A percentile compares a stretch with the other conserved stretches of the same genome.
These are phyloP conservation scores for Platanthera zijinensis DNA, from an alignment of 106 monocot genomes.

Conservation along the genomic window DNA sequence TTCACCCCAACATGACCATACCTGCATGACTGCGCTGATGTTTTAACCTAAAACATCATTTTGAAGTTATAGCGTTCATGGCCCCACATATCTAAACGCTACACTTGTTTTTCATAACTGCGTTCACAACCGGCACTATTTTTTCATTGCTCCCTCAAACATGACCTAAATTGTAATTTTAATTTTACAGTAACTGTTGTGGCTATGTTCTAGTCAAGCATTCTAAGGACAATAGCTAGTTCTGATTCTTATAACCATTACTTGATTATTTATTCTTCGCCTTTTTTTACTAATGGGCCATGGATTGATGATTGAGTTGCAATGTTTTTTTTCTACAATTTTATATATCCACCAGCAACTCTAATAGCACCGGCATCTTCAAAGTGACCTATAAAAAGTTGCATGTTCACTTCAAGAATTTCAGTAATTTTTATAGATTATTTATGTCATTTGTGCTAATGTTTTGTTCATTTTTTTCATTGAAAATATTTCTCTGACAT, in stretches of 20 bases:
- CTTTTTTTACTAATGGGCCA: not conserved
- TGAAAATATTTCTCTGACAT: slow-evolving; percentile 15
- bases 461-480: not conserved
- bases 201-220: not conserved
- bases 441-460: not conserved
- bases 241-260: not conserved
- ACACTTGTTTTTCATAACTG: too few species aligned
- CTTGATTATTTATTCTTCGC: not conserved
- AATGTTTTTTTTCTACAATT: not conserved
- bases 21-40: too few species aligned
- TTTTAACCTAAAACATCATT: too few species aligned
- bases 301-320: not conserved
- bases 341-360: not conserved
- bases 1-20: too few species aligned
- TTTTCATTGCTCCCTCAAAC: too few species aligned
- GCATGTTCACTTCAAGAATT: not conserved
- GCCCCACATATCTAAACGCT: too few species aligned
- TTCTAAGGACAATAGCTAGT: not conserved
- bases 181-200: not conserved
- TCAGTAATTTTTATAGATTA: not conserved
- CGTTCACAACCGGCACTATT: too few species aligned
- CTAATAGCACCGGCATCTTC: not conserved
- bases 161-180: not conserved
- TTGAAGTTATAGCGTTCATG: too few species aligned
- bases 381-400: not conserved